These are phyloP conservation scores for Irpex rosettiformis DNA, from an alignment of 1,284 basidiomycete genomes.

Conservation along the genomic window DNA sequence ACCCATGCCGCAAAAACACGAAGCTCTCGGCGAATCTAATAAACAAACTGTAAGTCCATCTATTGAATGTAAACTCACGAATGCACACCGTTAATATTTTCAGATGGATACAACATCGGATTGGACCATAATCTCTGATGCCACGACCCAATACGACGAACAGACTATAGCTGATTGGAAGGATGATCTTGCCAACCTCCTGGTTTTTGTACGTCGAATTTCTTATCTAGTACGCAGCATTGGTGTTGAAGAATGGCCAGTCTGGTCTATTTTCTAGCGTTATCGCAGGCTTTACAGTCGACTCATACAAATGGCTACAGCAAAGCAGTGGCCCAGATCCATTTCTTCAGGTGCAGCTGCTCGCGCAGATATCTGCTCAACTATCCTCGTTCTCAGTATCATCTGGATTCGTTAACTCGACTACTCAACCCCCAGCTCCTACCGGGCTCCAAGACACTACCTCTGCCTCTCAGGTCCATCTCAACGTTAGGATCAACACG, in stretches of 20 bases:
- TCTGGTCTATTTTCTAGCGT: slow-evolving; percentile 13
- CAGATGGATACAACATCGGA: slow-evolving; percentile 3
- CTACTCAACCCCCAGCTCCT: not conserved
- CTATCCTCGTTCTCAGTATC: slow-evolving; percentile 4
- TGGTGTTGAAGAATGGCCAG: too few relatives aligned
- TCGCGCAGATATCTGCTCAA: slow-evolving; percentile 10
- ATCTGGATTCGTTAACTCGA: slow-evolving; percentile 6
- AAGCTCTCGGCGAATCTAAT: too few relatives aligned
- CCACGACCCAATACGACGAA: slow-evolving; percentile 3
- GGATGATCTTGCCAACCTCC: slow-evolving; percentile 10
- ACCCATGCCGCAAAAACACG: too few relatives aligned
- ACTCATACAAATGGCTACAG: slow-evolving; percentile 9
- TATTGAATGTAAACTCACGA: too few relatives aligned
- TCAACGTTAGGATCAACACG: slow-evolving; percentile 1
- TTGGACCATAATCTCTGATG: slow-evolving; percentile 7
- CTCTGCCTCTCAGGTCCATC: too few relatives aligned
- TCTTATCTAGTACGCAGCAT: too few relatives aligned
- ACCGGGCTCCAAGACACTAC: not conserved
- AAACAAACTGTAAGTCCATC: too few relatives aligned
- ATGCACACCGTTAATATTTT: too few relatives aligned
- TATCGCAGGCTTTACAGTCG: slow-evolving; percentile 9
- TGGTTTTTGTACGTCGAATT: slow-evolving; percentile 14
- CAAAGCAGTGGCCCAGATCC: not conserved
- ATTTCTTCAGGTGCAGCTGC: slow-evolving; percentile 1
- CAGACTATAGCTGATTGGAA: slow-evolving; percentile 11